Base-by-base conservation (phyloP, 176 grass and related monocot genomes). In the Oryza glaberrima region DNA sequence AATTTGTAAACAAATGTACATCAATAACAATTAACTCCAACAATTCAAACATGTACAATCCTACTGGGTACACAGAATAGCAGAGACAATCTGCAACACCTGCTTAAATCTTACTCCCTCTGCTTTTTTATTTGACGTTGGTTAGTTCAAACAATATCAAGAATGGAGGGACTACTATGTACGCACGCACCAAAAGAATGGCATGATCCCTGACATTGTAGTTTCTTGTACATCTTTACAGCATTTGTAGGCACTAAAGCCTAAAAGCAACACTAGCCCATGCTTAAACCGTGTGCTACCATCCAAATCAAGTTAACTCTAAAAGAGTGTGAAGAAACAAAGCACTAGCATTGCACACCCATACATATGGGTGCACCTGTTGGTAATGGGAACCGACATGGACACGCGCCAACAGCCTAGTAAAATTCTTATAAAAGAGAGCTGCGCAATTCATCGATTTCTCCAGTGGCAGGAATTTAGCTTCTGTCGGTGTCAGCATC, bases 1-100 rank as follows among this genome's bases (percentile, higher is more conserved):
- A 41, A 26, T 73, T 82, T 72, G 4, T 72, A 72, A 9, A 35
- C 48, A 71, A 71, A 36, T 60, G 17, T 60, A 60, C 67, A 82
- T 38, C 67, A 46, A 69, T 15, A 28, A 17, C 13, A 67, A 12
- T 76, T 36, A 60, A 9, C 22, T 60, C 74, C 25, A 26, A 45
- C 32, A 9, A 73, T 68, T 51, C 61, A 54, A 67, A 88, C 78
- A 73, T 54, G 36, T 58, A 17, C 30, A 32, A 83, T 74, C 60
- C 20, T 28, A 73, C 16, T 19, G 47, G 0, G 13, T 28, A 45
- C 20, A 72, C 20, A 72, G 7, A 61, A 56, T 56, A 56, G 16
- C 16, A 41, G 40, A 56, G 51, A 56, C 5, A 19, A 19, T 56
- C 36, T n/a, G 10, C 0, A 43, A 4, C 3, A 12, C 38, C 75